Conservation (phyloP, 176 grass and related monocot genomes). For the Carex myosuroides region DNA sequence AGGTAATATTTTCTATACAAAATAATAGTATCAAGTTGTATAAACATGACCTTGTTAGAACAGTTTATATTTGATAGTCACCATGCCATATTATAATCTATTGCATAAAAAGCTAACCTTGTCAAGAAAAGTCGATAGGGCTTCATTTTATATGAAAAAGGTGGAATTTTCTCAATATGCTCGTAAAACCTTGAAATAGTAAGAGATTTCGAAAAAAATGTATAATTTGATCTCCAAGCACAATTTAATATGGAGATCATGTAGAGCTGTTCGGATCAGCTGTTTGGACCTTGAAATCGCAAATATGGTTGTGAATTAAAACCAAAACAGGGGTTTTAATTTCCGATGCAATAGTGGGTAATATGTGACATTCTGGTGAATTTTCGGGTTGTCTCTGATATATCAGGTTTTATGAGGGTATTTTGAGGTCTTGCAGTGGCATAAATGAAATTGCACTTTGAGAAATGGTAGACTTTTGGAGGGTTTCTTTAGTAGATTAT, state of each 20-base stretch:
- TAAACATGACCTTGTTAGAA: background rate
- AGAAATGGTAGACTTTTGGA: background rate
- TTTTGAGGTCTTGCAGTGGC: background rate
- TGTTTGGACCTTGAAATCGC: no score
- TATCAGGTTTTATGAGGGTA: slow-evolving; percentile 5
- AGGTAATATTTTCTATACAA: slow-evolving; percentile 26
- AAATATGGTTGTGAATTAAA: no score
- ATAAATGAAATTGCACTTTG: background rate
- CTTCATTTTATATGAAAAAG: background rate
- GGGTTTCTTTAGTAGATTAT: background rate
- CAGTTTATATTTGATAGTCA: background rate
- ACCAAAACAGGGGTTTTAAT: no score
- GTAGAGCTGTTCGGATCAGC: no score
- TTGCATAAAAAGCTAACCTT: background rate
- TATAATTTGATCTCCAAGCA: no score
- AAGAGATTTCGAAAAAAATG: no score
- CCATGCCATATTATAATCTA: background rate
- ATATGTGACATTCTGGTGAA: background rate
- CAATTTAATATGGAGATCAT: no score
- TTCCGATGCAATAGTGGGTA: background rate
- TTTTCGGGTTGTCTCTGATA: background rate
- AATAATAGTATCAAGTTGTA: background rate
- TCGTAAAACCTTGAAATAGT: background rate
- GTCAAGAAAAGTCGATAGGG: background rate
- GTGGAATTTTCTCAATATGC: background rate